phyloP scores from a whole-genome alignment of 176 grass and related monocot genomes.

The Oryza brachyantha region DNA sequence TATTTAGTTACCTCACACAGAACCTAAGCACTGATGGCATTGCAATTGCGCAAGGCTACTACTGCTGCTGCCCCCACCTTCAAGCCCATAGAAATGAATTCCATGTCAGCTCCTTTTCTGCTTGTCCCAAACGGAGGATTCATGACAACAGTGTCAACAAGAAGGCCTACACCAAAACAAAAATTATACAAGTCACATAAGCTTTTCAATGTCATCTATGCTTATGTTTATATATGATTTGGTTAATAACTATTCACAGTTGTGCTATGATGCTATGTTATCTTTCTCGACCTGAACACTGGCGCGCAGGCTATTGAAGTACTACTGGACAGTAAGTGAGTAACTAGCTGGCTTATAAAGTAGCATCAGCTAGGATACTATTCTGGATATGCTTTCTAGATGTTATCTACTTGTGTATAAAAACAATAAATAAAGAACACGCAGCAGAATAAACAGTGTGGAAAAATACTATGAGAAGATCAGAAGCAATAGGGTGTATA shows the following conservation, averaged over 20 bases:
- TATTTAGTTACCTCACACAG: slow-evolving; percentile 70
- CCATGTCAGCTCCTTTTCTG: slow-evolving; percentile 83
- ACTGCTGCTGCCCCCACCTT: slow-evolving; percentile 67
- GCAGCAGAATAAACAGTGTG: not conserved
- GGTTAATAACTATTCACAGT: not conserved
- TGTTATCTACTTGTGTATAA: not conserved
- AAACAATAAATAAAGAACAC: not conserved
- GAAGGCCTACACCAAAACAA: slow-evolving; percentile 45
- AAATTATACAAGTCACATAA: no score
- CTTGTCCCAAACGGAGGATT: slow-evolving; percentile 94
- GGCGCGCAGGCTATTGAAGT: not conserved
- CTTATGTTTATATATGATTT: not conserved
- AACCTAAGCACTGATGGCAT: slow-evolving; percentile 56
- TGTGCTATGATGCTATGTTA: not conserved
- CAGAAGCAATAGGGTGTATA: not conserved
- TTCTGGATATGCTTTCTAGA: not conserved
- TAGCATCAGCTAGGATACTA: not conserved
- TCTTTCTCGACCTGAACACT: not conserved
- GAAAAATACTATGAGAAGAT: not conserved
- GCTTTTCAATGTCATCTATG: not conserved
- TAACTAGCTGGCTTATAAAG: not conserved
- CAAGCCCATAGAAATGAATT: slow-evolving; percentile 79
- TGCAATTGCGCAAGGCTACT: slow-evolving; percentile 49
- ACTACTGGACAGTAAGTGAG: not conserved
- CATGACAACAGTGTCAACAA: slow-evolving; percentile 88